Base-by-base conservation (phyloP, 2,329 filamentous ascomycete species). In the Reticulascus tulasneorum region DNA sequence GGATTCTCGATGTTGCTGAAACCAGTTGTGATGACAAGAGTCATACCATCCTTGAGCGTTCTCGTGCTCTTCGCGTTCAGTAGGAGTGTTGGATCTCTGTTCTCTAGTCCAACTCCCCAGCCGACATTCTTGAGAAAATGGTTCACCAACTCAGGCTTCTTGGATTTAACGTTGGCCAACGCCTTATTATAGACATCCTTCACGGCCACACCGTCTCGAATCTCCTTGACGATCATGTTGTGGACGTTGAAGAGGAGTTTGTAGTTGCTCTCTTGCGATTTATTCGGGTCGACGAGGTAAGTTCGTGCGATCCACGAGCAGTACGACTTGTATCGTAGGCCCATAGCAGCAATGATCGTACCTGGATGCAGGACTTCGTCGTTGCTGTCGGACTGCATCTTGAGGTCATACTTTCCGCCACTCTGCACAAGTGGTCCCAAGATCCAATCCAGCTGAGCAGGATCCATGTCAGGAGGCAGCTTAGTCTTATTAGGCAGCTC, bases 211-310 rank as follows among this genome's bases (percentile, higher is more conserved):
- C 93, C 93, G 53, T 97, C 91, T 40, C 86, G 81, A 44, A 96
- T 80, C 52, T 93, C 87, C 58, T 93, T 94, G 55, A 98, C 75
- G 20, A 95, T 84, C n/a, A 86, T 67, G 48, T 89, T 89, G 61
- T 97, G 91, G 10, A 97, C 79, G 33, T 79, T 78, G 35, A 87
- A 71, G 5, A 98, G 74, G 12, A 96, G 77, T 53, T 91, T 94
- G 71, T 98, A 98, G 56, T 90, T 93, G 57, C 77, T 84, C 63
- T 97, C 93, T 58, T 98, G 93, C 1, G 86, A 80, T 63, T 96
- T 97, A 66, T 93, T 96, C 12, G 94, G 94, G 51, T 97, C 94
- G 29, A 98, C 91, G 43, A 98, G 75, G 60, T 95, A 98, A 7
- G 94, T 97, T 47, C 93, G 82, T 10, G 86, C 89, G 49, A 98